Evolutionary conservation across 257 asterid species (phyloP).

Genomic region (Scutellaria galericulata): DNA sequence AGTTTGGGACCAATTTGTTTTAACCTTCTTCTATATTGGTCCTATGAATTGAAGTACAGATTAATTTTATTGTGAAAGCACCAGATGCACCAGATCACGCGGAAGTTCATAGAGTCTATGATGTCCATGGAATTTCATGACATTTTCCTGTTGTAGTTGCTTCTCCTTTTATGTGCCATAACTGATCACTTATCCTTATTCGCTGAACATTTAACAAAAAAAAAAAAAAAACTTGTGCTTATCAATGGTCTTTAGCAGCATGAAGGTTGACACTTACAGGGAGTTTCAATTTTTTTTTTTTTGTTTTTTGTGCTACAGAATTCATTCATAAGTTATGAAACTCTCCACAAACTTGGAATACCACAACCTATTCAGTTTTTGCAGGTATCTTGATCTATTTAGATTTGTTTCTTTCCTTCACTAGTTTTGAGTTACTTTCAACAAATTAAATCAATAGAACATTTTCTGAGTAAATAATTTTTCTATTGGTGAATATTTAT

Average conservation of each 20-base stretch:
- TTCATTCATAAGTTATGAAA: conserved; percentile 79
- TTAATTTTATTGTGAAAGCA: neutral
- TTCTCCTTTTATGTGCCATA: neutral
- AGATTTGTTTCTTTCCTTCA: conserved; percentile 18
- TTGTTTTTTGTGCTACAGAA: conserved; percentile 57
- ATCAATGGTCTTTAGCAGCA: neutral
- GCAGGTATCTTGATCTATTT: conserved; percentile 66
- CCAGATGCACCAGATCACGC: neutral
- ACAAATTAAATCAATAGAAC: conserved; percentile 8
- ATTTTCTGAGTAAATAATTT: conserved; percentile 5
- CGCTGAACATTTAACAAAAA: neutral
- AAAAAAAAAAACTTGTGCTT: conserved; percentile 16
- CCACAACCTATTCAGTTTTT: conserved; percentile 83
- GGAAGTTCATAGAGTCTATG: neutral
- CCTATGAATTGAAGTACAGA: neutral
- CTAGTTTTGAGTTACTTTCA: conserved; percentile 22
- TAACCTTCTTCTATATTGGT: neutral
- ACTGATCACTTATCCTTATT: conserved; percentile 12
- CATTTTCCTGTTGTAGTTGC: neutral
- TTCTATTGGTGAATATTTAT: conserved; percentile 31
- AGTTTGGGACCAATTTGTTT: conserved; percentile 1
- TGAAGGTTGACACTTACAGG: conserved; percentile 8
- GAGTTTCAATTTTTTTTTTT: conserved; percentile 27
- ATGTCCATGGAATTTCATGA: neutral
- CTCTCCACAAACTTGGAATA: conserved; percentile 90